Evolutionary conservation across 768 basidiomycete genomes (phyloP).

Genomic region (Mycena sanguinolenta): DNA sequence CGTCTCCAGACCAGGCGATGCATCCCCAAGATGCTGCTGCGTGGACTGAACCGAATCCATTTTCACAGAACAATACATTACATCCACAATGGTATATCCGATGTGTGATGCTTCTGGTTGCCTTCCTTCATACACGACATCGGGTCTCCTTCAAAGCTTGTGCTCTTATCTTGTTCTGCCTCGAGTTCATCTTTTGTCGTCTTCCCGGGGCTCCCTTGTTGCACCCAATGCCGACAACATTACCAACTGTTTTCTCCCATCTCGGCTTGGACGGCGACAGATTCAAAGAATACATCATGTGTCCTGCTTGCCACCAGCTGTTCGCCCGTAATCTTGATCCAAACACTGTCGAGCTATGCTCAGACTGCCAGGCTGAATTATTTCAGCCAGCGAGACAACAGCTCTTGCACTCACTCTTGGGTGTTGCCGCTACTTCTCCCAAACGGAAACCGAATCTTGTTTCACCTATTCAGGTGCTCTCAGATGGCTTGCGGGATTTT

Average conservation of each 20-base stretch:
- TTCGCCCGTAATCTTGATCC: no score
- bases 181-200: background rate
- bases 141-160: background rate
- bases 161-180: background rate
- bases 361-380: no score
- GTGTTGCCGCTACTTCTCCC: background rate
- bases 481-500: constrained; percentile 25
- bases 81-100: no score
- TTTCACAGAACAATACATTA: no score
- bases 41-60: no score
- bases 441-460: constrained; percentile 20
- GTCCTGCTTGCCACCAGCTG: no score
- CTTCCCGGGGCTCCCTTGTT: background rate
- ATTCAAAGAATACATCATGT: no score
- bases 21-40: no score
- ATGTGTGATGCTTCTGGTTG: no score
- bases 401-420: background rate
- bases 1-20: no score
- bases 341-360: no score
- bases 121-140: background rate
- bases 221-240: background rate
- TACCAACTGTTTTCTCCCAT: constrained; percentile 1
- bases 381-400: background rate
- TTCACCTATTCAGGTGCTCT: constrained; percentile 36
- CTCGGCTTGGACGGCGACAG: no score